phyloP scores from a whole-genome alignment of 139 green algal species.

The Chlamydomonas schloesseri region DNA sequence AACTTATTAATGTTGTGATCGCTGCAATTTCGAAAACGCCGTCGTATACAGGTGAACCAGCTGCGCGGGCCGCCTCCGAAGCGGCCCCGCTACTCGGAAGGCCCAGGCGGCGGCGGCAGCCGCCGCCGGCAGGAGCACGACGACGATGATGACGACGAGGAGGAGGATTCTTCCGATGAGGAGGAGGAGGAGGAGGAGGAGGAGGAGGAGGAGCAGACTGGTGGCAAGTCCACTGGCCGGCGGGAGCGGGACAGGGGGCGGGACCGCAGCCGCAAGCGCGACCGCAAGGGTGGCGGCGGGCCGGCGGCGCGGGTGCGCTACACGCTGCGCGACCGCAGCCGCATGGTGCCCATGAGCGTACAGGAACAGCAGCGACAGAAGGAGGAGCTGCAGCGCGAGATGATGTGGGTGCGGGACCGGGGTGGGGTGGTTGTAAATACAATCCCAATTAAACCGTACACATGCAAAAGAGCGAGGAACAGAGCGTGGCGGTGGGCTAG shows the following conservation, averaged over 20 bases:
- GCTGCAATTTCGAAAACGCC: too few species aligned
- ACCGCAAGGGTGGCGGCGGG: not conserved
- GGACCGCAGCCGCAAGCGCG: not conserved
- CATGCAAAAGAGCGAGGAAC: too few species aligned
- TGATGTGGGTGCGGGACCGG: not conserved
- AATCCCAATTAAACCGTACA: too few species aligned
- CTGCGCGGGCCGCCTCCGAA: not conserved
- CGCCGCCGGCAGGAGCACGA: not conserved
- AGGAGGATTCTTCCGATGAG: slow-evolving; percentile 49
- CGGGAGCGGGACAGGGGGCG: not conserved
- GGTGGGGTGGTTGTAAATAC: not conserved
- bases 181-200: slow-evolving; percentile 43
- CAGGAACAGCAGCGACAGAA: slow-evolving; percentile 50
- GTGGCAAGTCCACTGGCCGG: not conserved
- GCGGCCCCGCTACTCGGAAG: slow-evolving; percentile 4
- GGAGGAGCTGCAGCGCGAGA: slow-evolving; percentile 26
- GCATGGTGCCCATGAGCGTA: slow-evolving; percentile 27
- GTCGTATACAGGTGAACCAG: not conserved
- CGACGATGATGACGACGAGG: slow-evolving; percentile 47
- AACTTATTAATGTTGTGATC: too few species aligned
- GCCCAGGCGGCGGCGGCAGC: slow-evolving; percentile 1
- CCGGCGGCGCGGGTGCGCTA: not conserved
- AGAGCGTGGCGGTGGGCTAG: too few species aligned
- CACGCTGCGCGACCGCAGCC: slow-evolving; percentile 44
- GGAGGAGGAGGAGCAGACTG: slow-evolving; percentile 42